These are phyloP conservation scores for Beta lomatogona DNA, from an alignment of 179 eudicot genomes.

Conservation along the genomic window DNA sequence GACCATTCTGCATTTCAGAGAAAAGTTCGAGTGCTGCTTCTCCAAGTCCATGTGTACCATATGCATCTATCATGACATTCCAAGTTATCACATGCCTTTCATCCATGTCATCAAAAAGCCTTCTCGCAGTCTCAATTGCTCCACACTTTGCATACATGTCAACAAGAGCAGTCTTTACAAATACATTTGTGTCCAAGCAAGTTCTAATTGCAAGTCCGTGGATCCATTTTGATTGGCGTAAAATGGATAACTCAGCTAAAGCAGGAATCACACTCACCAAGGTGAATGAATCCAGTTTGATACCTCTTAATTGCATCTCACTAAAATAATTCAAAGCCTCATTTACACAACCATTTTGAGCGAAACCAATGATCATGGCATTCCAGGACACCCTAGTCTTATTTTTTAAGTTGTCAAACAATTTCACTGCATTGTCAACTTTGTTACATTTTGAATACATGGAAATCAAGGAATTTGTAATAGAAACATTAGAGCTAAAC, in stretches of 20 bases:
- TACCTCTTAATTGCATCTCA: constrained; percentile 39
- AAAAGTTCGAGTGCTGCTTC: constrained; percentile 50
- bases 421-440: constrained; percentile 47
- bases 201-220: constrained; percentile 59
- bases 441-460: constrained; percentile 73
- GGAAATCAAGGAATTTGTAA: constrained; percentile 66
- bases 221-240: constrained; percentile 69
- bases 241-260: constrained; percentile 57
- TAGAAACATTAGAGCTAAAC: constrained; percentile 47
- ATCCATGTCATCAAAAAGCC: constrained; percentile 55
- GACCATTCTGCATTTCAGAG: constrained; percentile 46
- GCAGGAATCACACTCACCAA: constrained; percentile 71
- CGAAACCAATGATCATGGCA: constrained; percentile 70
- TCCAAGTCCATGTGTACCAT: constrained; percentile 74
- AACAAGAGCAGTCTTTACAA: constrained; percentile 68
- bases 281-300: constrained; percentile 60
- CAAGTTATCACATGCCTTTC: constrained; percentile 69
- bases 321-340: constrained; percentile 54
- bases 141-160: constrained; percentile 88
- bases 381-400: constrained; percentile 81
- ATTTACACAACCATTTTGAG: constrained; percentile 53
- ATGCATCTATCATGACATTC: constrained; percentile 86
- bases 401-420: constrained; percentile 41
- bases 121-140: constrained; percentile 59
- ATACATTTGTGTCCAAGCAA: constrained; percentile 54